These are phyloP conservation scores for Lactuca sativa DNA, from an alignment of 129 eudicot genomes.

Conservation along the genomic window DNA sequence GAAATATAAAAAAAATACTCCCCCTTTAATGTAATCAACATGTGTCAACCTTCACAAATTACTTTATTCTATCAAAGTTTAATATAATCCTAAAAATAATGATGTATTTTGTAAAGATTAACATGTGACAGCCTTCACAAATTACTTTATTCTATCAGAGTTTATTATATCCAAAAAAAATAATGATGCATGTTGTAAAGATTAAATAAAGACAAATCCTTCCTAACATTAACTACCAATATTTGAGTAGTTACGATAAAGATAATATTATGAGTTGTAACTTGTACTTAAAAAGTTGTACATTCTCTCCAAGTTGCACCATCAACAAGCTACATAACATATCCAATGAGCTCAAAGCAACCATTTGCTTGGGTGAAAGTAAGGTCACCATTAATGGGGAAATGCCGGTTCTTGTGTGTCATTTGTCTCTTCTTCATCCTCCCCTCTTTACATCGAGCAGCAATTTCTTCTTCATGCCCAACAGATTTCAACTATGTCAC, in stretches of 20 bases:
- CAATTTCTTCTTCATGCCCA: slow-evolving; percentile 51
- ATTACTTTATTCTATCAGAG: not conserved
- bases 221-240: too few species aligned
- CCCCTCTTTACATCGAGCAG: slow-evolving; percentile 17
- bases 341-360: not conserved
- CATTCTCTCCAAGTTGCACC: not conserved
- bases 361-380: not conserved
- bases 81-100: too few species aligned
- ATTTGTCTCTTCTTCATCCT: slow-evolving; percentile 15
- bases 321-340: not conserved
- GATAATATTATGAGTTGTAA: not conserved
- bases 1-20: not conserved
- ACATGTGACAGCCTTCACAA: slow-evolving; percentile 4
- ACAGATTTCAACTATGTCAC: slow-evolving; percentile 55
- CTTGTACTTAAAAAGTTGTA: not conserved
- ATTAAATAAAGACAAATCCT: too few species aligned
- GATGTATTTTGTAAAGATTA: too few species aligned
- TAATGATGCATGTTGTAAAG: too few species aligned
- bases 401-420: not conserved
- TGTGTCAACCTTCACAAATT: slow-evolving; percentile 1
- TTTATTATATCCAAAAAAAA: too few species aligned
- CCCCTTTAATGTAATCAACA: not conserved
- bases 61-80: not conserved
- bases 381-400: slow-evolving; percentile 5
- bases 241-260: not conserved